phyloP scores from a whole-genome alignment of 495 filamentous ascomycete genomes.

The Penicillium riverlandense region DNA sequence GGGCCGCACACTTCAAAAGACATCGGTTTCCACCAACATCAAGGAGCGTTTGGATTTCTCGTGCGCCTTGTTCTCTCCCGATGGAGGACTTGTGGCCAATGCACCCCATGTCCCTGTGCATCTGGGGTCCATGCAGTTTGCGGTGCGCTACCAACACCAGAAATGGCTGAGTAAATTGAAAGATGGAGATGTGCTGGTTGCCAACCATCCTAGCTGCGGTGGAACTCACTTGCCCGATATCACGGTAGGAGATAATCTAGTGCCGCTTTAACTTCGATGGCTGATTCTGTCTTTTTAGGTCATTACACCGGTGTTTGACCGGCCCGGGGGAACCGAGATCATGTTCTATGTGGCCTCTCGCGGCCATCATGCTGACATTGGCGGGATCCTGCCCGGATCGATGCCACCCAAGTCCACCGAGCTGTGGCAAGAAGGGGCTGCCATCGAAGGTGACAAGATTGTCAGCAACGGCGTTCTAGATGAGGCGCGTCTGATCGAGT shows the following conservation, averaged over 20 bases:
- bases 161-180: slow-evolving; percentile 86
- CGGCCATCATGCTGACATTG: slow-evolving; percentile 95
- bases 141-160: slow-evolving; percentile 83
- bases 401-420: slow-evolving; percentile 96
- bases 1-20: slow-evolving; percentile 93
- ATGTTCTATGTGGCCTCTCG: slow-evolving; percentile 95
- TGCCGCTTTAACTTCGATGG: background rate
- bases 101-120: slow-evolving; percentile 93
- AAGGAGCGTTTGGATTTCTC: slow-evolving; percentile 97
- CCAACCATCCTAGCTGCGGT: slow-evolving; percentile 92
- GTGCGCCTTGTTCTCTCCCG: slow-evolving; percentile 86
- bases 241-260: slow-evolving; percentile 48
- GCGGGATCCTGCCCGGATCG: slow-evolving; percentile 88
- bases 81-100: slow-evolving; percentile 91
- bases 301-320: slow-evolving; percentile 74
- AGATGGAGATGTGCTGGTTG: slow-evolving; percentile 88
- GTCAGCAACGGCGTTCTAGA: slow-evolving; percentile 87
- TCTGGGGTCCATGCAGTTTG: slow-evolving; percentile 90
- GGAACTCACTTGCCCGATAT: slow-evolving; percentile 89
- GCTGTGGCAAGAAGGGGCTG: slow-evolving; percentile 88
- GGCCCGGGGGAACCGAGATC: slow-evolving; percentile 65
- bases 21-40: slow-evolving; percentile 94
- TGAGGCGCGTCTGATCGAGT: slow-evolving; percentile 76
- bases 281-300: slow-evolving; percentile 27
- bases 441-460: slow-evolving; percentile 90